These are phyloP conservation scores for Tetrastigma voinierianum DNA, from an alignment of 164 flowering plant genomes.

Conservation along the genomic window DNA sequence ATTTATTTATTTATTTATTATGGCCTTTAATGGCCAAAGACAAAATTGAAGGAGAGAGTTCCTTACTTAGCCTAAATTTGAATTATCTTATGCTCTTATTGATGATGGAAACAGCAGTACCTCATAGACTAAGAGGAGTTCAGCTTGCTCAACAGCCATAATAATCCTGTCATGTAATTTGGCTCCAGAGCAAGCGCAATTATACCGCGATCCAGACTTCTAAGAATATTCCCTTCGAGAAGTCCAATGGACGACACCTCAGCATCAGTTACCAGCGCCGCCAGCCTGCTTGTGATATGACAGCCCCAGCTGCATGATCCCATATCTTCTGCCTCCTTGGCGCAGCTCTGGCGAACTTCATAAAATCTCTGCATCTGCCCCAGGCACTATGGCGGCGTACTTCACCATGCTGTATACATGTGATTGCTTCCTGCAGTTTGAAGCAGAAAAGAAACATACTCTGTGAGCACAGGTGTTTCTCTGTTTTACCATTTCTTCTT, in stretches of 20 bases:
- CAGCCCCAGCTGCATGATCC: conserved; percentile 96
- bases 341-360: conserved; percentile 92
- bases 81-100: background rate
- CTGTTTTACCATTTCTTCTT: no score
- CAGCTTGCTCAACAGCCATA: conserved; percentile 83
- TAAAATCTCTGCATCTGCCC: conserved; percentile 85
- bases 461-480: no score
- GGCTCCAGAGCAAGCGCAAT: conserved; percentile 84
- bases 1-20: no score
- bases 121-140: conserved; percentile 76
- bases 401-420: conserved; percentile 90
- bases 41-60: background rate
- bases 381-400: conserved; percentile 91
- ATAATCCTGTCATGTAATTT: conserved; percentile 67
- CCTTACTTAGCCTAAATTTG: conserved; percentile 1
- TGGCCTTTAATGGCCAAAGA: no score
- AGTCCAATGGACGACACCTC: conserved; percentile 71
- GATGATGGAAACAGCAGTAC: background rate
- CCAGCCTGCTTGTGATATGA: conserved; percentile 88
- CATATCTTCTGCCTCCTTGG: conserved; percentile 91
- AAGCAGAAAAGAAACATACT: background rate
- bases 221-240: conserved; percentile 73
- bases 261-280: conserved; percentile 89
- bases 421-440: conserved; percentile 69
- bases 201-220: conserved; percentile 89